Base-by-base conservation (phyloP, 108 stramenopile species). In the Cyclostephanos tholiformis region DNA sequence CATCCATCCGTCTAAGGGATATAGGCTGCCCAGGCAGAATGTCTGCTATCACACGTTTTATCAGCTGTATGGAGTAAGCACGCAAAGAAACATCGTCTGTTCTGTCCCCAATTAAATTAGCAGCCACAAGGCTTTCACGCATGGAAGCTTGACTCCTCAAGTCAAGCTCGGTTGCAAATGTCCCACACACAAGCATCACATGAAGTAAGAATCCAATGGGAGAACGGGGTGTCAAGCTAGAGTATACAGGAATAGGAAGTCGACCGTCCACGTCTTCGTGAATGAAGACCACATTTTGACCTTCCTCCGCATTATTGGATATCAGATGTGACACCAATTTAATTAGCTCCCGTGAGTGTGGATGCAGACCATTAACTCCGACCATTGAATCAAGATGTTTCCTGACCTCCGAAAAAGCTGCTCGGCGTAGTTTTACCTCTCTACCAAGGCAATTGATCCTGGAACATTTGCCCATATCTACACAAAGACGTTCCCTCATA, bases 151-250 rank as follows among this genome's bases (percentile, higher is more conserved):
- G 30, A 4, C 20, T 25, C 14, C 38, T 19, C 9, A 68, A 20
- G 17, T 76, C 75, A 16, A 67, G 27, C 59, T 76, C 75, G 10
- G 75, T 76, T 7, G 60, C 59, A 41, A 62, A 76, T 35, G 61
- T 55, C 16, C 75, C 75, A 39, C 67, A 48, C 0, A 64, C 39
- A 14, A 76, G 30, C 36, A 68, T 20, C 9, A 76, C 35, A 26
- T 76, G 75, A 0, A 53, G 23, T 6, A 62, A 12, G 19, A 76
- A 76, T 9, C 49, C 38, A 14, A 43, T 11, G 2, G 57, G 16
- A 8, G 61, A 38, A 16, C 51, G 17, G 9, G 75, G 75, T 4
- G 32, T 68, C 6, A 68, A 17, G 35, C 59, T 62, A 1, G 75
- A 67, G 25, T 60, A 61, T 8, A 76, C 67, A 12, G 32, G 25